A percentile compares a stretch with the other conserved stretches of the same genome.
These are phyloP conservation scores for Eucalyptus cladocalyx DNA, from an alignment of 345 rosid species.

Conservation along the genomic window DNA sequence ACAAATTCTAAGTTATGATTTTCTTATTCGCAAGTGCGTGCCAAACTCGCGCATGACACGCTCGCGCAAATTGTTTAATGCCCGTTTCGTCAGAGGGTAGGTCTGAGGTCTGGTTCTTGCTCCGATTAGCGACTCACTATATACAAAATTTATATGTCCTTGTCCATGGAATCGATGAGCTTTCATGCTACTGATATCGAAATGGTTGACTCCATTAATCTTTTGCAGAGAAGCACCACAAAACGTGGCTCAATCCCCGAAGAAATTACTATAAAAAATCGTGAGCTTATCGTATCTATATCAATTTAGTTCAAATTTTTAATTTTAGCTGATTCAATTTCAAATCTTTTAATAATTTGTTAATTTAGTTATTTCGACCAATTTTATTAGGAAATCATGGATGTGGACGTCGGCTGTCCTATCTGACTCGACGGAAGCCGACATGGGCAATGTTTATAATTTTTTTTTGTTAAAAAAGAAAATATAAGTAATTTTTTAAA, in stretches of 20 bases:
- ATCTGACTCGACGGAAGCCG: fast-evolving
- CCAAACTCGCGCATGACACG: not conserved
- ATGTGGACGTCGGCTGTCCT: fast-evolving
- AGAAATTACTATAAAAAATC: too few relatives aligned
- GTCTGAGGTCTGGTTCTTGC: not conserved
- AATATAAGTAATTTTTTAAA: too few relatives aligned
- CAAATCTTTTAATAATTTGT: fast-evolving
- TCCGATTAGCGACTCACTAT: not conserved
- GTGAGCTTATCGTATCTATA: fast-evolving
- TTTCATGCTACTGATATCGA: not conserved
- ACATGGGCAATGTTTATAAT: fast-evolving
- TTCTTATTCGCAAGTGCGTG: not conserved
- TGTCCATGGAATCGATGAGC: not conserved
- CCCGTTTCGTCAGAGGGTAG: not conserved
- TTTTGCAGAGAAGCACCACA: not conserved
- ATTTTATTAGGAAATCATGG: too few relatives aligned
- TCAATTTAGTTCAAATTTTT: fast-evolving
- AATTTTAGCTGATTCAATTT: fast-evolving
- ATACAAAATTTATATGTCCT: not conserved
- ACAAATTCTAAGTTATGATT: not conserved
- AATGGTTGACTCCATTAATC: not conserved
- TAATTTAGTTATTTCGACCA: too few relatives aligned
- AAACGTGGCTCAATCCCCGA: fast-evolving
- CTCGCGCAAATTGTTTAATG: not conserved
- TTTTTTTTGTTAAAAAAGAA: too few relatives aligned